These are phyloP conservation scores for Talaromyces sp. DNA, from an alignment of 2,329 filamentous ascomycete genomes.

Conservation along the genomic window DNA sequence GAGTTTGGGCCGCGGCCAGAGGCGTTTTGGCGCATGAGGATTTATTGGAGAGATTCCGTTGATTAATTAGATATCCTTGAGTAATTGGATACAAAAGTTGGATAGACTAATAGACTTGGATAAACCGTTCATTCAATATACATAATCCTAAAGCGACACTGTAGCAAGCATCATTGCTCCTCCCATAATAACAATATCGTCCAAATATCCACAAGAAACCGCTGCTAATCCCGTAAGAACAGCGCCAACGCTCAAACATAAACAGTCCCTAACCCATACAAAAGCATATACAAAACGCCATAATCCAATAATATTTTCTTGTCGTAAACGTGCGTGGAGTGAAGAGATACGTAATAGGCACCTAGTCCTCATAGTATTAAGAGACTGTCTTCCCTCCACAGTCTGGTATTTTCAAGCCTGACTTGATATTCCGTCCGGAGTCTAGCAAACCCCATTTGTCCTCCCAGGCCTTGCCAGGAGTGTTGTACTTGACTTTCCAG, in stretches of 20 bases:
- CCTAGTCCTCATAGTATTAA: background rate
- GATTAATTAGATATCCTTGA: background rate
- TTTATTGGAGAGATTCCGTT: slow-evolving; percentile 6
- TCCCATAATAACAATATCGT: background rate
- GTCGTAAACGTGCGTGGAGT: background rate
- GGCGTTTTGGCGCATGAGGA: slow-evolving; percentile 9
- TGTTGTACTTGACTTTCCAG: slow-evolving; percentile 78
- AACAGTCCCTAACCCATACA: background rate
- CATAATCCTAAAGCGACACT: background rate
- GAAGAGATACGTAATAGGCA: background rate
- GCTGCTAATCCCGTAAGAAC: background rate
- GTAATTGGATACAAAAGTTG: background rate
- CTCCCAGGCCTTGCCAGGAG: slow-evolving; percentile 69
- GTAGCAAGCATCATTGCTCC: background rate
- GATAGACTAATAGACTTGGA: background rate
- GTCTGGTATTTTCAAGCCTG: slow-evolving; percentile 77
- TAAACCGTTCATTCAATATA: background rate
- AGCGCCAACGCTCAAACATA: slow-evolving; percentile 2
- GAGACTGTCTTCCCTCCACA: slow-evolving; percentile 65
- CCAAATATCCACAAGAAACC: background rate
- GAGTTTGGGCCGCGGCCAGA: slow-evolving; percentile 6
- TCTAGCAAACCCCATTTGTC: slow-evolving; percentile 95
- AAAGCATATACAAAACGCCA: background rate
- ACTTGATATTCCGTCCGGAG: slow-evolving; percentile 74
- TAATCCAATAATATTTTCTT: background rate